These are phyloP conservation scores for Kodamaea lidongshanica DNA, from an alignment of 805 yeast species.

Conservation along the genomic window DNA sequence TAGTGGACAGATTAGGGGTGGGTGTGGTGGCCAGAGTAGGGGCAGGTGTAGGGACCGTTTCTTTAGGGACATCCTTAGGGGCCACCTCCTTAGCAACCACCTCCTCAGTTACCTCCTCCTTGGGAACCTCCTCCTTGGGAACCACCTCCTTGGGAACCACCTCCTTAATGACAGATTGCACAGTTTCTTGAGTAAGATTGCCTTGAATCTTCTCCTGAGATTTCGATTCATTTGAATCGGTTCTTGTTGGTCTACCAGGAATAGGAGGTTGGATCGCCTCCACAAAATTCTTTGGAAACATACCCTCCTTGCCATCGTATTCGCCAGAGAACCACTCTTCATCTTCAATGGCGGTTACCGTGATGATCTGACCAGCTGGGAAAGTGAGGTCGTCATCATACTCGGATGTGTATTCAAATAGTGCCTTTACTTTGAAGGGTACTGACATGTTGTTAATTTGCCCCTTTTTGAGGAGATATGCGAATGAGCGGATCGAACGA, in stretches of 20 bases:
- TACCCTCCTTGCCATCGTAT: slow-evolving; percentile 61
- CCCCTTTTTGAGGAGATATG: too few species aligned
- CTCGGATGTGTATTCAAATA: slow-evolving; percentile 53
- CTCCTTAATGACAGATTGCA: too few species aligned
- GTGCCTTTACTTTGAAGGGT: slow-evolving; percentile 67
- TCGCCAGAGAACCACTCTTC: slow-evolving; percentile 87
- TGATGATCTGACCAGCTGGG: slow-evolving; percentile 57
- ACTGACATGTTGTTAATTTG: too few species aligned
- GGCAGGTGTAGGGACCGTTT: too few species aligned
- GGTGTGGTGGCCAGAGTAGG: neutral
- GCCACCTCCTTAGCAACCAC: slow-evolving; percentile 2
- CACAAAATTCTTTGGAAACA: slow-evolving; percentile 86
- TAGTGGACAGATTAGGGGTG: slow-evolving; percentile 1
- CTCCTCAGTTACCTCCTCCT: neutral
- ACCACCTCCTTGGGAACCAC: too few species aligned
- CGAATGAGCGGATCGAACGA: slow-evolving; percentile 4
- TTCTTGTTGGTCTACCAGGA: slow-evolving; percentile 4
- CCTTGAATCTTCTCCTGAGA: too few species aligned
- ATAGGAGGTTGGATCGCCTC: slow-evolving; percentile 21
- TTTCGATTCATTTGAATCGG: too few species aligned
- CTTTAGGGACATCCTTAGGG: neutral
- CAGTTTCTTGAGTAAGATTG: too few species aligned
- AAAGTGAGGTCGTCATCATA: slow-evolving; percentile 83
- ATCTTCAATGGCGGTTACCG: slow-evolving; percentile 76
- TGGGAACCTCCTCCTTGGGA: slow-evolving; percentile 3